These are phyloP conservation scores for Apiospora pterosperma DNA, from an alignment of 2,329 filamentous ascomycete species.

Conservation along the genomic window DNA sequence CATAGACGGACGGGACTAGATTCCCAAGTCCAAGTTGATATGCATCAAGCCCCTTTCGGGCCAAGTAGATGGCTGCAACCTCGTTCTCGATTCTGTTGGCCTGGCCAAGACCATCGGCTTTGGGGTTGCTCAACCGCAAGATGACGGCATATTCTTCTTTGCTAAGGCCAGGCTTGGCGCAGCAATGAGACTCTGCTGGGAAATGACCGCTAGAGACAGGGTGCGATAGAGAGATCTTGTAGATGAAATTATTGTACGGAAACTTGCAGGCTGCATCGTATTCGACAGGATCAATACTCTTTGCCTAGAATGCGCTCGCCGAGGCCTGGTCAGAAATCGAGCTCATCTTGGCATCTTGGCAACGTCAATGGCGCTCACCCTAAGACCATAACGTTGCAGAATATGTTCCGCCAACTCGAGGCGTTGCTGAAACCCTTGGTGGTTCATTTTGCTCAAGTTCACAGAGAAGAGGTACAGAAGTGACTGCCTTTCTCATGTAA, in stretches of 20 bases:
- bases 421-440: no score
- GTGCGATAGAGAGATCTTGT: slow-evolving; percentile 15
- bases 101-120: slow-evolving; percentile 18
- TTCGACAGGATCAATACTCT: slow-evolving; percentile 15
- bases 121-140: slow-evolving; percentile 20
- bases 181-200: slow-evolving; percentile 11
- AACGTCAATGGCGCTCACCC: no score
- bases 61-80: slow-evolving; percentile 18
- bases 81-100: slow-evolving; percentile 25
- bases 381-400: no score
- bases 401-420: no score
- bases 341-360: no score
- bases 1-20: slow-evolving; percentile 21
- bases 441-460: no score
- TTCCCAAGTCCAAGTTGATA: background rate
- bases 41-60: slow-evolving; percentile 15
- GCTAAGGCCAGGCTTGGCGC: slow-evolving; percentile 13
- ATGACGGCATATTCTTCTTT: no score
- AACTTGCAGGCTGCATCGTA: slow-evolving; percentile 16
- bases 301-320: no score
- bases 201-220: slow-evolving; percentile 13
- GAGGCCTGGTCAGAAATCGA: no score
- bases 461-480: no score
- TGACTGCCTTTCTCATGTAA: no score
- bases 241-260: slow-evolving; percentile 23